These are phyloP conservation scores for Botrytis deweyae DNA, from an alignment of 2,329 filamentous ascomycete species.

Conservation along the genomic window DNA sequence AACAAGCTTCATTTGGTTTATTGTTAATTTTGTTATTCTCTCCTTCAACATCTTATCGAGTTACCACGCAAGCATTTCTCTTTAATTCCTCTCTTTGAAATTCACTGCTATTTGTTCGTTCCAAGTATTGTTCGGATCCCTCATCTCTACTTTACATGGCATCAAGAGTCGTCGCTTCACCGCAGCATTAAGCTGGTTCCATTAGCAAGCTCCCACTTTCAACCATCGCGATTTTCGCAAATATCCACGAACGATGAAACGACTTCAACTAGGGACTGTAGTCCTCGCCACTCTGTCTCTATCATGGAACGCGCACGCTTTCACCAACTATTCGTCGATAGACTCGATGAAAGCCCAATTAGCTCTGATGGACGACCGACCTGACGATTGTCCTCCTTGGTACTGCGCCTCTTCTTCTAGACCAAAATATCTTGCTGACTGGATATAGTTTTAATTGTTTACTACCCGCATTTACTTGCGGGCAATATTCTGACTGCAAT, in stretches of 20 bases:
- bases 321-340: slow-evolving; percentile 58
- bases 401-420: slow-evolving; percentile 42
- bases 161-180: slow-evolving; percentile 17
- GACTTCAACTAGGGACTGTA: slow-evolving; percentile 28
- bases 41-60: background rate
- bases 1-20: slow-evolving; percentile 4
- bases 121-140: background rate
- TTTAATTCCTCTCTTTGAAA: background rate
- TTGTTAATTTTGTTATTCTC: background rate
- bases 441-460: slow-evolving; percentile 88
- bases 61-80: background rate
- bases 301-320: slow-evolving; percentile 44
- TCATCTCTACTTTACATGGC: slow-evolving; percentile 8
- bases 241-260: slow-evolving; percentile 30
- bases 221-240: slow-evolving; percentile 22
- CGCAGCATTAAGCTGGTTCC: slow-evolving; percentile 21
- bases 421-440: slow-evolving; percentile 23
- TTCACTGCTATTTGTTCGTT: background rate
- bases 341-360: slow-evolving; percentile 65
- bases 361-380: slow-evolving; percentile 69
- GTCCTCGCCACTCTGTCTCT: slow-evolving; percentile 42
- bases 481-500: slow-evolving; percentile 88
- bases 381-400: slow-evolving; percentile 78
- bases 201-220: slow-evolving; percentile 22
- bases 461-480: slow-evolving; percentile 84